phyloP scores from a whole-genome alignment of 2,329 filamentous ascomycete genomes.

The Sordariomycetes sp. region DNA sequence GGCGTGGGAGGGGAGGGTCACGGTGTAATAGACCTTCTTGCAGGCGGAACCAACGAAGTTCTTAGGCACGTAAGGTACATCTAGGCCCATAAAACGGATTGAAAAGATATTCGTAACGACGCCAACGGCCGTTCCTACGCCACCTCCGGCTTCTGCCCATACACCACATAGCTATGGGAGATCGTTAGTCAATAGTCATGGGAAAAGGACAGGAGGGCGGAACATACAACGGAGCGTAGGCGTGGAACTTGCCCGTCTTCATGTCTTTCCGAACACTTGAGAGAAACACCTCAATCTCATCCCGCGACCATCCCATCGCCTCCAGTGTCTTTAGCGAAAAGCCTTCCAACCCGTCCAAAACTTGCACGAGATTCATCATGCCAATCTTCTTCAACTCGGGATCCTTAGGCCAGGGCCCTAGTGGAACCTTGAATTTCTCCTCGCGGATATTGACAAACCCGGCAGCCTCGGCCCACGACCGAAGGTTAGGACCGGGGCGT shows the following conservation, averaged over 20 bases:
- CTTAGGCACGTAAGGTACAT: too few species aligned
- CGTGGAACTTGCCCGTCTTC: slow-evolving; percentile 15
- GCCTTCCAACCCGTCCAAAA: slow-evolving; percentile 13
- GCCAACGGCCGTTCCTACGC: background rate
- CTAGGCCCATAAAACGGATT: too few species aligned
- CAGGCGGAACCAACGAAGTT: too few species aligned
- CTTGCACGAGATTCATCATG: slow-evolving; percentile 13
- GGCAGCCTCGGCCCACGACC: slow-evolving; percentile 20
- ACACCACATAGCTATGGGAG: slow-evolving; percentile 8
- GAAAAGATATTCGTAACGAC: too few species aligned
- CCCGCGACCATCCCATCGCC: slow-evolving; percentile 14
- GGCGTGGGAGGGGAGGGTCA: too few species aligned
- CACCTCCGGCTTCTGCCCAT: slow-evolving; percentile 8
- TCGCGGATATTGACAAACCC: slow-evolving; percentile 42
- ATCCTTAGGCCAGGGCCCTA: slow-evolving; percentile 44
- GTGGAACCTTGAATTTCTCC: slow-evolving; percentile 37
- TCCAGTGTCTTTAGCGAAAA: slow-evolving; percentile 15
- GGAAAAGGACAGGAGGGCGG: background rate
- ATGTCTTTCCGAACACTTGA: slow-evolving; percentile 17
- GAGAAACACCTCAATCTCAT: slow-evolving; percentile 16
- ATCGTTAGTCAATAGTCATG: background rate
- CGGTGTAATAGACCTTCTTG: too few species aligned
- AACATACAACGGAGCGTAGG: slow-evolving; percentile 13
- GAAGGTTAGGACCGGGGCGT: slow-evolving; percentile 17
- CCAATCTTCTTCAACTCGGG: slow-evolving; percentile 14